A percentile compares a stretch with the other conserved stretches of the same genome.
phyloP scores from a whole-genome alignment of 257 asterid genomes.

The Nicotiana otophora region DNA sequence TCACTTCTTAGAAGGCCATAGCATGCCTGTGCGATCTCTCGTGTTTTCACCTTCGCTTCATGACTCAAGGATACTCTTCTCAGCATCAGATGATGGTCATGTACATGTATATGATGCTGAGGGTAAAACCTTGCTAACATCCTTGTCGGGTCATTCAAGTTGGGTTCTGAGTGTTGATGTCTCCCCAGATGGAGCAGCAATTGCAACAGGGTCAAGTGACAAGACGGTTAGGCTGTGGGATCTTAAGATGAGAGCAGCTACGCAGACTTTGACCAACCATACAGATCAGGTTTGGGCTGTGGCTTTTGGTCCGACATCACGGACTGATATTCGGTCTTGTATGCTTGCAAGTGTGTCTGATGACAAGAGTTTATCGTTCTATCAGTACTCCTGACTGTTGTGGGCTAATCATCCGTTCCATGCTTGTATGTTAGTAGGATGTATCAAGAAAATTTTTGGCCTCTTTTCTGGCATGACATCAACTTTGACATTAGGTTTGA shows the following conservation, averaged over 20 bases:
- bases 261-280: conserved; percentile 78
- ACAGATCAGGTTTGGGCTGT: conserved; percentile 92
- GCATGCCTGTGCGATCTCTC: conserved; percentile 87
- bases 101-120: conserved; percentile 85
- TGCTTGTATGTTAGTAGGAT: not conserved
- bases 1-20: conserved; percentile 91
- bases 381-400: conserved; percentile 47
- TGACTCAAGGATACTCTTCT: conserved; percentile 80
- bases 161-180: conserved; percentile 91
- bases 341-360: conserved; percentile 91
- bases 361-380: conserved; percentile 77
- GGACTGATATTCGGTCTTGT: conserved; percentile 55
- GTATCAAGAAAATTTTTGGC: not conserved
- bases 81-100: conserved; percentile 86
- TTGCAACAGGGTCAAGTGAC: conserved; percentile 92
- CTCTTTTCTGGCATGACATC: not conserved
- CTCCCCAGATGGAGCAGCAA: conserved; percentile 84
- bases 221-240: conserved; percentile 85
- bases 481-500: not conserved
- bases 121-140: conserved; percentile 59
- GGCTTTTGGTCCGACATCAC: conserved; percentile 71
- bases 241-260: conserved; percentile 86
- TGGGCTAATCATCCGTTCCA: not conserved
- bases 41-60: conserved; percentile 76
- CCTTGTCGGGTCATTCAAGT: conserved; percentile 86